A percentile compares a stretch with the other conserved stretches of the same genome.
Conservation (phyloP, 2,329 filamentous ascomycete species). For the Trichoderma sp. region DNA sequence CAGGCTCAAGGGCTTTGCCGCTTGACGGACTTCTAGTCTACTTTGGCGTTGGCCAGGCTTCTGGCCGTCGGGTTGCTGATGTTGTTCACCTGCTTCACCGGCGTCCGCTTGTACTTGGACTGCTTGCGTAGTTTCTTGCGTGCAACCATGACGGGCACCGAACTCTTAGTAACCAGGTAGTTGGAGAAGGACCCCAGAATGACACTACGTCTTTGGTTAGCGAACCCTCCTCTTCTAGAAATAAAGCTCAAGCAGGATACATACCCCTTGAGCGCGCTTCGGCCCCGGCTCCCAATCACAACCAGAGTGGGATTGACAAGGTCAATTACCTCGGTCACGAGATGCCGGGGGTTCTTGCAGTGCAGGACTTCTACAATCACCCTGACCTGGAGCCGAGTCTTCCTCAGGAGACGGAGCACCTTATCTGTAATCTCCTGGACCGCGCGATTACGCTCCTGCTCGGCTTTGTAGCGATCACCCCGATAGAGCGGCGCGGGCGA, state of each 20-base stretch:
- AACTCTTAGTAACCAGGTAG: slow-evolving; percentile 94
- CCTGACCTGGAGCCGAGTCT: slow-evolving; percentile 87
- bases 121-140: slow-evolving; percentile 86
- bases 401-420: slow-evolving; percentile 80
- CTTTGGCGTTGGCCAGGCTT: slow-evolving; percentile 68
- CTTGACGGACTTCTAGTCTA: slow-evolving; percentile 52
- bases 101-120: slow-evolving; percentile 68
- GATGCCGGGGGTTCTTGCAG: slow-evolving; percentile 94
- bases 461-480: slow-evolving; percentile 57
- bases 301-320: slow-evolving; percentile 87
- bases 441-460: slow-evolving; percentile 76
- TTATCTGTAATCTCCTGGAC: slow-evolving; percentile 81
- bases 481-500: slow-evolving; percentile 49
- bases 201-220: slow-evolving; percentile 59
- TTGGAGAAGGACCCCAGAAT: slow-evolving; percentile 96
- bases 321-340: slow-evolving; percentile 97
- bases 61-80: slow-evolving; percentile 66
- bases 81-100: slow-evolving; percentile 76
- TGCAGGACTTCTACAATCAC: slow-evolving; percentile 96
- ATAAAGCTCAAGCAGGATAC: slow-evolving; percentile 33
- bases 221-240: slow-evolving; percentile 15
- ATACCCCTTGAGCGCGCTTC: slow-evolving; percentile 90
- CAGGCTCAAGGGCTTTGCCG: neutral
- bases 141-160: slow-evolving; percentile 96
- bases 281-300: slow-evolving; percentile 85